phyloP scores from a whole-genome alignment of 108 stramenopile genomes.

The Pseudonitzschia pungens region DNA sequence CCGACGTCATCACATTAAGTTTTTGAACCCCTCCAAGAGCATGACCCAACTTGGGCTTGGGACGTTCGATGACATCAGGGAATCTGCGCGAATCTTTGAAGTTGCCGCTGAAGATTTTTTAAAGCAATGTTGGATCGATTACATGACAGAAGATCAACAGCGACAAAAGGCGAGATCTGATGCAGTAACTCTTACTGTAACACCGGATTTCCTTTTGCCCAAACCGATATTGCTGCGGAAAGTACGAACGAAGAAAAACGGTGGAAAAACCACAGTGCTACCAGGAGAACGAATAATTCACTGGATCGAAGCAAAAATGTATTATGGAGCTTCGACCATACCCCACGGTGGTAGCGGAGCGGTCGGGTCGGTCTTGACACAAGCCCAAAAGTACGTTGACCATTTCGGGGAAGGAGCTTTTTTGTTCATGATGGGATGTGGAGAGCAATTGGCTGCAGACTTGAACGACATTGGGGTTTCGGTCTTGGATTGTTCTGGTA shows the following conservation, averaged over 20 bases:
- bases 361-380: constrained; percentile 56
- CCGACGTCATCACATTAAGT: constrained; percentile 66
- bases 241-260: background rate
- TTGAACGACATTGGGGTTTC: constrained; percentile 52
- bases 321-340: constrained; percentile 76
- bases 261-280: background rate
- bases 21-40: constrained; percentile 41
- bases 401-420: constrained; percentile 61
- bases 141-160: constrained; percentile 66
- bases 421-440: constrained; percentile 72
- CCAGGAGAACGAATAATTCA: constrained; percentile 35
- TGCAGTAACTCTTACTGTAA: background rate
- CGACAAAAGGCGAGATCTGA: constrained; percentile 14
- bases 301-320: constrained; percentile 85
- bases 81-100: constrained; percentile 62
- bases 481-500: constrained; percentile 53
- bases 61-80: constrained; percentile 31
- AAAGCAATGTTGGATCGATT: constrained; percentile 30
- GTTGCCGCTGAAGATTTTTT: constrained; percentile 44
- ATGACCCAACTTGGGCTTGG: constrained; percentile 54
- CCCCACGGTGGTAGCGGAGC: constrained; percentile 52
- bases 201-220: constrained; percentile 69
- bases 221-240: constrained; percentile 29
- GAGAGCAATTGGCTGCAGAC: constrained; percentile 48
- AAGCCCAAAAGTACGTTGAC: constrained; percentile 47